Conservation (phyloP, 2,329 filamentous ascomycete genomes). For the Ceratocystiopsis minuta region DNA sequence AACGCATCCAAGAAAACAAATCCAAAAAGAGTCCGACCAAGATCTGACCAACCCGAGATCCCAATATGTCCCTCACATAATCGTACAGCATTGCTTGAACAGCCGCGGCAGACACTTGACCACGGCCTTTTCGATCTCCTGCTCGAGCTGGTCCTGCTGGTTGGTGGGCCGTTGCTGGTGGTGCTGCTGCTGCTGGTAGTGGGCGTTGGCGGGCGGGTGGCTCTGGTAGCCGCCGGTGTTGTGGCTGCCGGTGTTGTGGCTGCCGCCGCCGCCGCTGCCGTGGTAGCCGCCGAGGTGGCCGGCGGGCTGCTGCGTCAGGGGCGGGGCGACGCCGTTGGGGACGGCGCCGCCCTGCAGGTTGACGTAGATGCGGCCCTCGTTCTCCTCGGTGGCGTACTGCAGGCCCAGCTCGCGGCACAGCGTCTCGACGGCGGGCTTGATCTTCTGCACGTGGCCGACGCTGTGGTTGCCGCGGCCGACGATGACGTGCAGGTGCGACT, state of each 20-base stretch:
- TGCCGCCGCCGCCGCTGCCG: conserved; percentile 16
- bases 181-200: conserved; percentile 12
- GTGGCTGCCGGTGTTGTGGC: conserved; percentile 1
- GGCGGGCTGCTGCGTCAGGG: conserved; percentile 28
- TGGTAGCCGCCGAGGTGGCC: conserved; percentile 19
- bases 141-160: conserved; percentile 36
- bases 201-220: conserved; percentile 7
- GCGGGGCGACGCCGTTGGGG: conserved; percentile 14
- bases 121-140: conserved; percentile 30
- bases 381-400: conserved; percentile 70
- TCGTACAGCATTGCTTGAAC: conserved; percentile 47
- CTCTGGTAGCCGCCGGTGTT: conserved; percentile 20
- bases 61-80: conserved; percentile 37
- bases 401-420: conserved; percentile 71
- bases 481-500: conserved; percentile 80
- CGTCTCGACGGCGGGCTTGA: conserved; percentile 86
- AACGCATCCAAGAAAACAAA: no score
- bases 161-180: conserved; percentile 16
- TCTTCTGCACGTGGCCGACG: conserved; percentile 65
- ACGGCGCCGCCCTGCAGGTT: conserved; percentile 61
- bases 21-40: no score
- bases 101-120: conserved; percentile 38
- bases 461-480: conserved; percentile 92
- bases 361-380: conserved; percentile 76
- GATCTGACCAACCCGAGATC: no score